These are phyloP conservation scores for Phytophthora tubulina DNA, from an alignment of 352 stramenopile species.

Conservation along the genomic window DNA sequence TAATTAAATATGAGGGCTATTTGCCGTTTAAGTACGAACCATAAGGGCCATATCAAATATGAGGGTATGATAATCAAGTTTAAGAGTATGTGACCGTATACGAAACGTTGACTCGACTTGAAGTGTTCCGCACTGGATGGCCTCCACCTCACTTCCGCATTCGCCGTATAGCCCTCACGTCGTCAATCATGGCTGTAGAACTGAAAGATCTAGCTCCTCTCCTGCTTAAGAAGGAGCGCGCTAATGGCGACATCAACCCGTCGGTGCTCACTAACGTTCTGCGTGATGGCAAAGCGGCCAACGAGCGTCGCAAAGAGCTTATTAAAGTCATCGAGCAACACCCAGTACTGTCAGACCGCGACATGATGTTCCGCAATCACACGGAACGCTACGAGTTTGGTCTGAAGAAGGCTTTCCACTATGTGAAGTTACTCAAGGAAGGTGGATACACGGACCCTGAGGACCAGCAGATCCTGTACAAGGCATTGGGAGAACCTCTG, in stretches of 20 bases:
- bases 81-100: neutral
- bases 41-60: too few species aligned
- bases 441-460: conserved; percentile 19
- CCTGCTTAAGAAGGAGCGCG: conserved; percentile 37
- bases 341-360: conserved; percentile 38
- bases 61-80: too few species aligned
- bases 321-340: conserved; percentile 34
- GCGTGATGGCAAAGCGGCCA: conserved; percentile 22
- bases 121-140: neutral
- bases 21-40: too few species aligned
- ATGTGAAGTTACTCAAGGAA: conserved; percentile 34
- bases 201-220: conserved; percentile 42
- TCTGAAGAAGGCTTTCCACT: conserved; percentile 41
- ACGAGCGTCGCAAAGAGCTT: conserved; percentile 32
- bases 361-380: conserved; percentile 46
- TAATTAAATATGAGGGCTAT: too few species aligned
- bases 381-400: conserved; percentile 41
- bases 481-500: conserved; percentile 31
- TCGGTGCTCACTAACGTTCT: conserved; percentile 28
- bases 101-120: neutral
- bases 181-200: conserved; percentile 13
- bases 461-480: conserved; percentile 40
- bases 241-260: conserved; percentile 35
- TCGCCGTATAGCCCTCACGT: neutral
- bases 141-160: neutral